These are phyloP conservation scores for Umbelopsis sp. DNA, from an alignment of 192 early-diverging fungal genomes.

Conservation along the genomic window DNA sequence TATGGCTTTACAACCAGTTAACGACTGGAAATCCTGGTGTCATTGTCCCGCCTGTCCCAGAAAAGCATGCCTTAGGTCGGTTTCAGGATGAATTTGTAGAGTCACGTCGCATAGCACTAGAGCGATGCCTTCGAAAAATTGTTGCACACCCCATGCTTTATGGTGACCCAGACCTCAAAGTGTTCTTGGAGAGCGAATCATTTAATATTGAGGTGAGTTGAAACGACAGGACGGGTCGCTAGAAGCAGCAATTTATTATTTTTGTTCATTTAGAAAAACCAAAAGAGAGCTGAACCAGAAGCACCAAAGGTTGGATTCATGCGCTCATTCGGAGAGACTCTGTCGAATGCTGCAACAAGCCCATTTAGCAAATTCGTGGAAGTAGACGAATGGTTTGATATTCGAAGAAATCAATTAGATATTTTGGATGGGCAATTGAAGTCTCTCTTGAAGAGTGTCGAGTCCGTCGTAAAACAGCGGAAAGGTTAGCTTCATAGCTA, in stretches of 20 bases:
- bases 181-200: constrained; percentile 88
- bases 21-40: constrained; percentile 79
- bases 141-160: constrained; percentile 81
- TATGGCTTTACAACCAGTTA: constrained; percentile 90
- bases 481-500: constrained; percentile 40
- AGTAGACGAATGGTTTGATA: constrained; percentile 79
- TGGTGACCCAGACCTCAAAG: constrained; percentile 76
- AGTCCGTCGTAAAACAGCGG: constrained; percentile 75
- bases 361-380: constrained; percentile 71
- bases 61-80: constrained; percentile 89
- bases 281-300: constrained; percentile 48
- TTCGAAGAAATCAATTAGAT: constrained; percentile 74
- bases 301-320: constrained; percentile 51
- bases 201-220: constrained; percentile 71
- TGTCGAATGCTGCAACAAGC: constrained; percentile 59
- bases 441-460: constrained; percentile 75
- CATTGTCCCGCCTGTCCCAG: constrained; percentile 91
- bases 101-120: constrained; percentile 77
- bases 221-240: too few relatives aligned
- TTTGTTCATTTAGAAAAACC: constrained; percentile 44
- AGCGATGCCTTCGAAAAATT: constrained; percentile 82
- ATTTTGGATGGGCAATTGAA: constrained; percentile 78
- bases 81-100: constrained; percentile 98
- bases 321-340: constrained; percentile 71
- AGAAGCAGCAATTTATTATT: neutral